Base-by-base conservation (phyloP, 2,329 filamentous ascomycete genomes). In the Neonectria ditissima region DNA sequence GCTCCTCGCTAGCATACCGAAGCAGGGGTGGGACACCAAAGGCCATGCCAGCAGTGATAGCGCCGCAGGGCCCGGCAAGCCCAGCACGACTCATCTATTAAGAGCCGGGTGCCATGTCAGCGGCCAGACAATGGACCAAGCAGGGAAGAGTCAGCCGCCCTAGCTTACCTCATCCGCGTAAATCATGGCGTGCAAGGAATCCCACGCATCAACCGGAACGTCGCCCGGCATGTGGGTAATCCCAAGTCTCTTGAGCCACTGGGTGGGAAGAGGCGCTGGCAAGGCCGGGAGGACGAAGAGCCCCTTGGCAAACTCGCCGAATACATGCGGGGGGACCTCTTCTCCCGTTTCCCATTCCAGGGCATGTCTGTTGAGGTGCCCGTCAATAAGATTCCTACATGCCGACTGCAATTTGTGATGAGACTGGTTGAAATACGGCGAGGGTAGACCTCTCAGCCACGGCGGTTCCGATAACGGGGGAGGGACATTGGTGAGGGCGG, bases 381-480 rank as follows among this genome's bases (percentile, higher is more conserved):
- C 82, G 53, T 85, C 82, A 45, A 91, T 81, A 75, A 93, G 92
- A 8, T 82, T 84, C 37, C 89, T 88, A 73, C 89, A 90, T 66
- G 85, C 86, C 74, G 88, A 87, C 75, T 94, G 91, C 82, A 89
- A 92, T 73, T 79, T 80, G 13, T 82, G 80, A 74, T 93, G 91
- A 4, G 88, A 87, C 3, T 86, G 82, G 24, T 85, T 89, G 80
- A 91, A 92, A 80, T 92, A 91, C 13, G 91, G 87, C 0, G 89
- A 91, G 0, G 91, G 91, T 2, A 92, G 81, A 55, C 90, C 90
- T 69, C 82, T 82, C 51, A 93, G 83, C 80, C 90, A 93, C 1
- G 91, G 86, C 1, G 91, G 91, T 70, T 93, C 91, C 6, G 89
- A n/a, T n/a, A n/a, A n/a, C n/a, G n/a, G n/a, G n/a, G n/a, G n/a